Base-by-base conservation (phyloP, 768 basidiomycete genomes). In the Boletus sp. region DNA sequence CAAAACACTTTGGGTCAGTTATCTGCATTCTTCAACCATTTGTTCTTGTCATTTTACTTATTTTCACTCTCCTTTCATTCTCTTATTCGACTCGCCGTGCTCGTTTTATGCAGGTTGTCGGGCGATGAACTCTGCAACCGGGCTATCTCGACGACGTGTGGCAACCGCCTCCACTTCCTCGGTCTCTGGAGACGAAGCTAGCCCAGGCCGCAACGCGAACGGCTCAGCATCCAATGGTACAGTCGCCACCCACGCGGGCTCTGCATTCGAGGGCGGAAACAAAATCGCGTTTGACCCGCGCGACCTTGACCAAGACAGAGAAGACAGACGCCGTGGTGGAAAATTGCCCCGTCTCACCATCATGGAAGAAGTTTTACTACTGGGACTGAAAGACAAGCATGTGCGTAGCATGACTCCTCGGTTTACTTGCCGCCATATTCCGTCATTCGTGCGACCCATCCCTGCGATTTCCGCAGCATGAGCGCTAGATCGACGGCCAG, bases 321-420 rank as follows among this genome's bases (percentile, higher is more conserved):
- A 87, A 61, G 83, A 85, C 57, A 77, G 69, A n/a, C 78, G 77
- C 51, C 64, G 80, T 52, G 86, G 87, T 4, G 88, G 87, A 19
- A 84, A 81, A 71, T 80, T 88, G 71, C 97, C 97, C 3, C 78
- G 79, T 53, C 75, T 99, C 62, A 99, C 97, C 25, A 80, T 99
- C 53, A 90, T 98, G 90, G 97, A 99, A 75, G 97, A 99, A 76
- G 86, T 99, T 7, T 75, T 98, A 56, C 72, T 99, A 53, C 74
- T 99, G 13, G 97, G 97, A 5, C 75, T 99, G 54, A 98, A 98
- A 71, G 97, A 98, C 75, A 95, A 94, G 68, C 93, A 96, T 77
- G 93, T 93, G 63, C 21, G 79, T 74, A 25, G 19, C 55, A 37
- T 21, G 23, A 25, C 46, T n/a, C 29, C 13, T 40, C 32, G 4